Base-by-base conservation (phyloP, 768 basidiomycete genomes). In the Pulveroboletus sp. region DNA sequence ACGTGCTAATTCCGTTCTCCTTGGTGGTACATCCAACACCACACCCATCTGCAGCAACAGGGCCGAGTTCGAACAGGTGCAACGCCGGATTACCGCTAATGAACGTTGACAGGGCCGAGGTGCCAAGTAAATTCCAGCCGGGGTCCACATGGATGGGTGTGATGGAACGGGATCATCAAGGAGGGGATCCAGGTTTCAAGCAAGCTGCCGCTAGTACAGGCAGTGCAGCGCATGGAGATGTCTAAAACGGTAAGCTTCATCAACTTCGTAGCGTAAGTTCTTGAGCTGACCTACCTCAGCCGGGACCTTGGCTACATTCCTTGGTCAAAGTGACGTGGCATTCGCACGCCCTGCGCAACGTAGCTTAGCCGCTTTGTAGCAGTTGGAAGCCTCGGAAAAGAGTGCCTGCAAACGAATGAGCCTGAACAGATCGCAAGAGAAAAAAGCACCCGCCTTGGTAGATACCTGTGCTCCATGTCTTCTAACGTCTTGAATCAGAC, bases 11-110 rank as follows among this genome's bases (percentile, higher is more conserved):
- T 3, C 85, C 87, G 52, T 94, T 87, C 56, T 97, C 94, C 69
- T 97, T 98, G 76, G 98, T 97, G 67, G 98, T 99, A 63, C 97
- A 99, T 17, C 95, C 95, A 53, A 97, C 86, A 5, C 95, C 95
- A 61, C 92, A 95, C 1, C 95, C 95, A 56, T 97, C n/a, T n/a
- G n/a, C n/a, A n/a, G n/a, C n/a, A n/a, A n/a, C n/a, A n/a, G n/a
- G n/a, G n/a, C n/a, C n/a, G n/a, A n/a, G n/a, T n/a, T n/a, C n/a
- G n/a, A n/a, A n/a, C n/a, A n/a, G n/a, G n/a, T n/a, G n/a, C n/a
- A 97, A 68, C 8, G 94, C 94, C 2, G 94, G 94, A 67, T 99
- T 97, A 2, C 95, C 94, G 62, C 94, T 97, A 69, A 98, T 99
- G 8, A 90, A 92, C 1, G 94, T 97, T 16, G 86, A 89, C n/a